Evolutionary conservation across 1,284 basidiomycete species (phyloP), one percentile per base, ranked within the genome.

Genomic region (Rhodofomes roseus): DNA sequence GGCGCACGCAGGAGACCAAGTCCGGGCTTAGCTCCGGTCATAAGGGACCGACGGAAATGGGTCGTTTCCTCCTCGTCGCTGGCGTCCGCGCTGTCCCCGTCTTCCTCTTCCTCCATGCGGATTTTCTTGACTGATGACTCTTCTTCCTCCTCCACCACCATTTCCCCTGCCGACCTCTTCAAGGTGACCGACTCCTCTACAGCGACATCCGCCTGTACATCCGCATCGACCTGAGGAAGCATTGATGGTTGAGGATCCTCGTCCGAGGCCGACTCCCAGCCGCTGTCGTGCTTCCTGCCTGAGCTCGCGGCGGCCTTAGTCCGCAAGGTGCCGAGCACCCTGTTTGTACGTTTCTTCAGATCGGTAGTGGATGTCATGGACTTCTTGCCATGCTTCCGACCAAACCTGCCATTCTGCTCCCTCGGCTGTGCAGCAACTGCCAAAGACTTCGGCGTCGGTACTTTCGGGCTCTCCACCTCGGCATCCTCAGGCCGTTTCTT

Each of bases 381-480:
- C 60, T 87, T 85, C 9, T 76, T 79, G 22, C 76, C 74, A 22
- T 71, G 69, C 66, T 81, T 82, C 72, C 79, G 81, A 41, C 80
- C 81, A 56, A 82, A 82, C 20, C 80, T 73, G 46, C 81, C 80
- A 60, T 81, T 80, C 36, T 71, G 70, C 60, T 79, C 79, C 48
- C 80, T 76, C 7, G 80, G 80, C 62, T 82, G 81, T n/a, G 67
- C 67, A 56, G 80, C 79, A 50, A 81, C 78, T 18, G 78, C 81
- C 27, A 79, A 65, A 4, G 78, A 76, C 66, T 81, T 81, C 36
- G 80, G 78, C 48, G 72, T 77, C 37, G 70, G 70, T 11, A 66
- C 20, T 44, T 67, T 66, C 14, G 64, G 54, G 20, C 59, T 57
- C n/a, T 61, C 56, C 41, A 66, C 66, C 43, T 62, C 63, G 58